Evolutionary conservation across 257 asterid genomes (phyloP).

Genomic region (Agastache rugosa): DNA sequence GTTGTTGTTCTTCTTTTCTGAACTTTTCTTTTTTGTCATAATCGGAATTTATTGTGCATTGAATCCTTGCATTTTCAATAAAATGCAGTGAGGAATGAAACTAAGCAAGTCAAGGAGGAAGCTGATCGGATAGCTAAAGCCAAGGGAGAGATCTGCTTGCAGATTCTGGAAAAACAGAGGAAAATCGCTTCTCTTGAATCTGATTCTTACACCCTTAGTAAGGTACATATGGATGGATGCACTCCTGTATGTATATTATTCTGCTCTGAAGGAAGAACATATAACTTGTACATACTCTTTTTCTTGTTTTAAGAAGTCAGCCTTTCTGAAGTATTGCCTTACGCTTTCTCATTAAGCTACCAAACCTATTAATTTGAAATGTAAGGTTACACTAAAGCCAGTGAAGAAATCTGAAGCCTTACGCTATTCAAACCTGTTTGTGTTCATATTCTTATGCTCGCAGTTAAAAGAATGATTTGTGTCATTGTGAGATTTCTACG

Average conservation of each 20-base stretch:
- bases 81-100: conserved; percentile 68
- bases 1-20: not conserved
- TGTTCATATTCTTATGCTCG: not conserved
- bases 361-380: conserved; percentile 24
- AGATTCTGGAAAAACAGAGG: conserved; percentile 69
- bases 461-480: conserved; percentile 9
- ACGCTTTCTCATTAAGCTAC: not conserved
- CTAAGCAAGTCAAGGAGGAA: conserved; percentile 60
- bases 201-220: conserved; percentile 65
- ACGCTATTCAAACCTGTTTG: conserved; percentile 6
- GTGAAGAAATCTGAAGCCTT: conserved; percentile 17
- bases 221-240: conserved; percentile 49
- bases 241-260: conserved; percentile 1
- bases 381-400: conserved; percentile 17
- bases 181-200: conserved; percentile 59
- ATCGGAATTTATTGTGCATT: conserved; percentile 7
- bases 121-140: conserved; percentile 51
- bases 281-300: not conserved
- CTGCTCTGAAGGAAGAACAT: conserved; percentile 2
- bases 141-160: conserved; percentile 59
- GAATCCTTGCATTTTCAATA: conserved; percentile 8
- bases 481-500: not conserved
- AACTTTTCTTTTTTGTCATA: not conserved
- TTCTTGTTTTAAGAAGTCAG: conserved; percentile 8
- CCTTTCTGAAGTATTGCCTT: conserved; percentile 6